These are phyloP conservation scores for Xylariaceae sp. DNA, from an alignment of 2,329 filamentous ascomycete species.

Conservation along the genomic window DNA sequence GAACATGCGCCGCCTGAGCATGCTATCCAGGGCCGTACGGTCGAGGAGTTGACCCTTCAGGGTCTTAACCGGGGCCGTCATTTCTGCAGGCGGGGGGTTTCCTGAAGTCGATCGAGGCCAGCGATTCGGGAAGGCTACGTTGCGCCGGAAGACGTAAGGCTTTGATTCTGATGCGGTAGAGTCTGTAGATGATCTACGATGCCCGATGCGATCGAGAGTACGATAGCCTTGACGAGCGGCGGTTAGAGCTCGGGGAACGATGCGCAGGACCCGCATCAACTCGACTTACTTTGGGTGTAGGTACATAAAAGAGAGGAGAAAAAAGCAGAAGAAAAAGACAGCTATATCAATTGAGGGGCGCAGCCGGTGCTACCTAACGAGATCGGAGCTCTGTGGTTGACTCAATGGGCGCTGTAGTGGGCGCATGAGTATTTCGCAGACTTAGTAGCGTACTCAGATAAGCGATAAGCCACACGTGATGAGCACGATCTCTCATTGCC, in stretches of 20 bases:
- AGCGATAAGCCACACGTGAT: not conserved
- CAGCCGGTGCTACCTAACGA: conserved; percentile 1
- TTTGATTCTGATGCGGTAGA: not conserved
- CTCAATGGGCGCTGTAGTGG: not conserved
- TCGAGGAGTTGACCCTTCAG: conserved; percentile 88
- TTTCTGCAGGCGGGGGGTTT: conserved; percentile 22
- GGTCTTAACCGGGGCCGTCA: conserved; percentile 59
- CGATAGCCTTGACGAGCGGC: conserved; percentile 11
- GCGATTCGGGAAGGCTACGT: not conserved
- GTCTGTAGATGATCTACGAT: not conserved
- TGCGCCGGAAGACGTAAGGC: not conserved
- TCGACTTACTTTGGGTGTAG: not conserved
- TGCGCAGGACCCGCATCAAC: conserved; percentile 15
- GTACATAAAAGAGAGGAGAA: conserved; percentile 1
- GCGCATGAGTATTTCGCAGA: not conserved
- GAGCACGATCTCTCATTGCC: not conserved
- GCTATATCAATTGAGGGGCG: conserved; percentile 12
- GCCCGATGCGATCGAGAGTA: not conserved
- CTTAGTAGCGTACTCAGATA: not conserved
- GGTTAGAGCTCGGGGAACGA: conserved; percentile 5
- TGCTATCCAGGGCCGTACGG: conserved; percentile 70
- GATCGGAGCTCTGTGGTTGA: conserved; percentile 8
- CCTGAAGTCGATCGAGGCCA: not conserved
- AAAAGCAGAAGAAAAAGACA: conserved; percentile 1
- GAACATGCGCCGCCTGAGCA: conserved; percentile 85